phyloP scores from a whole-genome alignment of 441 rosid species.

The Raphanus hybrid region DNA sequence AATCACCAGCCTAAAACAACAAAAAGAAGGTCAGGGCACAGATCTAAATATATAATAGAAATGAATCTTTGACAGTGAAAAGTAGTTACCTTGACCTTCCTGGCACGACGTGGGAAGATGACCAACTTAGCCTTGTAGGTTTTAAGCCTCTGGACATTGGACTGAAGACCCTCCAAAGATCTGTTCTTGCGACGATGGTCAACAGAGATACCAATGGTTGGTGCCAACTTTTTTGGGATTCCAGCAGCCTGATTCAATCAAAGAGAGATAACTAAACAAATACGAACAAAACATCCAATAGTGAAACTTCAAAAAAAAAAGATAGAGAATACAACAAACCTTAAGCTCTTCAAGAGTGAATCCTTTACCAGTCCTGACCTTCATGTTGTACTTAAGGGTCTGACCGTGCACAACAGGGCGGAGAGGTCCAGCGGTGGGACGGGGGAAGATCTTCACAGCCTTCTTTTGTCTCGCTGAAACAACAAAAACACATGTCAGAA shows the following conservation, averaged over 20 bases:
- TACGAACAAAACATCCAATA: neutral
- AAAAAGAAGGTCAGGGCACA: neutral
- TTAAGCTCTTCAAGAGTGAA: constrained; percentile 89
- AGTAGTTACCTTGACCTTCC: constrained; percentile 66
- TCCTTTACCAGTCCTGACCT: constrained; percentile 81
- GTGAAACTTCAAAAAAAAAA: neutral
- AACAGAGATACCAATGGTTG: constrained; percentile 79
- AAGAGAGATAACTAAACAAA: neutral
- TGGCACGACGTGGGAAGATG: constrained; percentile 87
- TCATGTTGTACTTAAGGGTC: constrained; percentile 92
- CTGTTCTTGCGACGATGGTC: constrained; percentile 83
- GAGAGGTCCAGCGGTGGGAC: constrained; percentile 83
- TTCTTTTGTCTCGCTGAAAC: constrained; percentile 78
- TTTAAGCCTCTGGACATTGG: constrained; percentile 89
- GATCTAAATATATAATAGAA: neutral
- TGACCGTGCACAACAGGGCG: constrained; percentile 87
- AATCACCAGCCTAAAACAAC: constrained; percentile 70
- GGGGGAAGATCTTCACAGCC: constrained; percentile 88
- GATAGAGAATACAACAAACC: constrained; percentile 43
- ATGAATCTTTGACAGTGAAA: neutral
- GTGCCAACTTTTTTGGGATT: constrained; percentile 86
- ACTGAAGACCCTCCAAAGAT: constrained; percentile 78
- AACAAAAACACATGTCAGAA: neutral
- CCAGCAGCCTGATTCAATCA: constrained; percentile 63
- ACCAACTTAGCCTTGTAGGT: constrained; percentile 94